Conservation (phyloP, 2,329 filamentous ascomycete genomes). For the Simplicillium sp. region DNA sequence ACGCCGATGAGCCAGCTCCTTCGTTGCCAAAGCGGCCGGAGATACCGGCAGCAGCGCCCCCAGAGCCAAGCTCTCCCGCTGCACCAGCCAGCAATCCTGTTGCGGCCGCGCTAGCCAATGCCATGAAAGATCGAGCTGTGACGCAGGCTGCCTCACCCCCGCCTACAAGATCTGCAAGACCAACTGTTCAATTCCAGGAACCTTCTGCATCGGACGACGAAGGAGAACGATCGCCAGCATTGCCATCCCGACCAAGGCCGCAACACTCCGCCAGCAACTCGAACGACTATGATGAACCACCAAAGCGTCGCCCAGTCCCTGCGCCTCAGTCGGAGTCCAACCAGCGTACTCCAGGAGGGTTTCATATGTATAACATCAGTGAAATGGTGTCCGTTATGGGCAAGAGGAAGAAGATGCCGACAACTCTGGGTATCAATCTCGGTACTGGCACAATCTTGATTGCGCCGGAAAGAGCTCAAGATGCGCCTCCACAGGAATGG, state of each 20-base stretch:
- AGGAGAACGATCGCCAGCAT: constrained; percentile 22
- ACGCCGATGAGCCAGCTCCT: constrained; percentile 26
- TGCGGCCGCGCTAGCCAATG: constrained; percentile 43
- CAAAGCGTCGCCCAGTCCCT: constrained; percentile 5
- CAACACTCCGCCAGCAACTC: constrained; percentile 11
- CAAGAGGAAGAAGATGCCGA: constrained; percentile 96
- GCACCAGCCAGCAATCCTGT: constrained; percentile 34
- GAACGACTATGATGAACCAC: constrained; percentile 23
- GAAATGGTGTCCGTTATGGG: constrained; percentile 97
- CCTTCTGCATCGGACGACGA: constrained; percentile 17
- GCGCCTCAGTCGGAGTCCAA: constrained; percentile 19
- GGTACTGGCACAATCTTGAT: constrained; percentile 84
- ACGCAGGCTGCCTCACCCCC: constrained; percentile 16
- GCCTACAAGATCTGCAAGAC: constrained; percentile 1
- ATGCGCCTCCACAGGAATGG: constrained; percentile 87
- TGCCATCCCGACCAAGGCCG: constrained; percentile 25
- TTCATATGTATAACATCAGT: constrained; percentile 92
- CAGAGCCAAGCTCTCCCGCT: constrained; percentile 10
- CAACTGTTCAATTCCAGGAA: neutral
- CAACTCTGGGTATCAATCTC: constrained; percentile 89
- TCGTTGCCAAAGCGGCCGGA: constrained; percentile 32
- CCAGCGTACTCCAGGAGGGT: constrained; percentile 63
- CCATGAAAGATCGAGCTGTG: constrained; percentile 37
- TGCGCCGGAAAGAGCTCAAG: constrained; percentile 72
- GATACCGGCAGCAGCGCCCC: constrained; percentile 18